Base-by-base conservation (phyloP, 768 basidiomycete species). In the Mycena olivaceomarginata region DNA sequence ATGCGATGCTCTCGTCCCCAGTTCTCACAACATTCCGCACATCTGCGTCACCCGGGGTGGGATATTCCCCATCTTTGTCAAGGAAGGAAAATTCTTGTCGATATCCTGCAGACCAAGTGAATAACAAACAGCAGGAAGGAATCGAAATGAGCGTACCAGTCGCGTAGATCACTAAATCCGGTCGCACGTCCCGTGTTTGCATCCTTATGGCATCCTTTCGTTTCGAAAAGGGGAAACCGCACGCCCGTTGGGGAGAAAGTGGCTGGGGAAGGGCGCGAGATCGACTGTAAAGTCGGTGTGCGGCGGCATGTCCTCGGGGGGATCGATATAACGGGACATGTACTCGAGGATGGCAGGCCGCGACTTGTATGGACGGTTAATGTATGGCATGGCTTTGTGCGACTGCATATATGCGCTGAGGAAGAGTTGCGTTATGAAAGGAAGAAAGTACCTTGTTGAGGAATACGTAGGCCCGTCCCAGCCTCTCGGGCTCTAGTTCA, bases 391-490 rank as follows among this genome's bases (percentile, higher is more conserved):
- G 7, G 91, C 92, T 80, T 89, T 90, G 78, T 89, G 88, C 3
- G 90, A 90, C 88, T 91, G 53, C 20, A n/a, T 18, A 41, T 37
- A n/a, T 11, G 40, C 40, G 13, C 25, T 69, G 56, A 59, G 66
- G 41, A 72, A 72, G 25, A 13, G 43, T 20, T 12, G 7, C 60
- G 37, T 37, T 25, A 12, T 12, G 8, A 37, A 31, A 40, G 22
- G 25, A 56, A 39, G 22, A 46, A 70, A 75, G 63, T 64, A 89
- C 89, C 83, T 92, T 92, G 84, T 92, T 93, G 70, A 93, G 83
- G 82, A 93, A 93, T 39, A 92, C 92, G 82, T 93, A 93, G 20
- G 92, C 92, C 62, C 92, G 84, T 2, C 92, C 92, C 39, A 92
- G 85, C 43, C 91, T 84, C 37, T 90, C 89, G 0, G 87, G 85